phyloP scores from a whole-genome alignment of 495 filamentous ascomycete genomes.

The Trypethelium eluteriae region DNA sequence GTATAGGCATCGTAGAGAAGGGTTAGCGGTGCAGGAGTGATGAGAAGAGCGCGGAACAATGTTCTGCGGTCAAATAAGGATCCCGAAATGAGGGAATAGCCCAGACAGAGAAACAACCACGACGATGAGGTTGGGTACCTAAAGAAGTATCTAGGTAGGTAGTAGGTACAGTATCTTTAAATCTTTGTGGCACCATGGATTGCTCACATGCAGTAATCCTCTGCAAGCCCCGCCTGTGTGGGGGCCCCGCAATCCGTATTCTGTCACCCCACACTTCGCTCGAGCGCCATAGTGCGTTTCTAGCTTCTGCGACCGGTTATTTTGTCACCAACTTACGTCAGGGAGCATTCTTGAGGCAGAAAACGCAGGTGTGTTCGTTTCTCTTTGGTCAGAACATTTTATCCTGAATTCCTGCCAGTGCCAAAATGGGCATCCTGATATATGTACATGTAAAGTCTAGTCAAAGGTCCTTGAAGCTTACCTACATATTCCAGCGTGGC shows the following conservation, averaged over 20 bases:
- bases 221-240: constrained; percentile 8
- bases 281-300: not conserved
- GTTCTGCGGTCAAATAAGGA: not conserved
- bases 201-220: not conserved
- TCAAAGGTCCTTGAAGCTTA: not conserved
- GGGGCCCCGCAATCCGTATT: not conserved
- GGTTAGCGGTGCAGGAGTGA: not conserved
- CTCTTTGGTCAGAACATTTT: not conserved
- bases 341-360: not conserved
- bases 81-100: not conserved
- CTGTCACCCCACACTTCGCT: not conserved
- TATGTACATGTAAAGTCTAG: not conserved
- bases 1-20: not conserved
- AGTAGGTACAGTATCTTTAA: no score
- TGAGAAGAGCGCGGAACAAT: not conserved
- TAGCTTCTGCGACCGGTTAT: not conserved
- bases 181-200: not conserved
- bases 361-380: not conserved
- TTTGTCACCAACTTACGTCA: not conserved
- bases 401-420: not conserved
- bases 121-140: no score
- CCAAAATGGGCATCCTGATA: not conserved
- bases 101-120: not conserved
- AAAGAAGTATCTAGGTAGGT: no score
- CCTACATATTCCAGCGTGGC: constrained; percentile 8